Evolutionary conservation across 805 yeast species (phyloP).

Genomic region (Nakazawaea pomicola): DNA sequence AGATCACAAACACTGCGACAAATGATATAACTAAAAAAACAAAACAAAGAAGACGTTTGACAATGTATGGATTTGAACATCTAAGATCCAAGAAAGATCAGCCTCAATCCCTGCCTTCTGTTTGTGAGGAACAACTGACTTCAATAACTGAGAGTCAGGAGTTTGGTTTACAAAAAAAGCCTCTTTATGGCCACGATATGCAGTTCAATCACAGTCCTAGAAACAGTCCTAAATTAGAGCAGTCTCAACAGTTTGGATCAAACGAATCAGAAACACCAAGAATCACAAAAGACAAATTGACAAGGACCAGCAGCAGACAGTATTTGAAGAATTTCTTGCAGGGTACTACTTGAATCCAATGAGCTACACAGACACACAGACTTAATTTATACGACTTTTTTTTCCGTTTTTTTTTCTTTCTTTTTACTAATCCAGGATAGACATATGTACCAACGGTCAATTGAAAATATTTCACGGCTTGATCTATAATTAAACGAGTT

Average conservation of each 20-base stretch:
- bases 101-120: no score
- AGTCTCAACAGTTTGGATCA: neutral
- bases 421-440: no score
- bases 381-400: no score
- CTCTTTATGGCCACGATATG: slow-evolving; percentile 6
- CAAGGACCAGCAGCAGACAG: neutral
- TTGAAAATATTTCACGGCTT: no score
- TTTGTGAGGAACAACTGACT: neutral
- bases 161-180: slow-evolving; percentile 6
- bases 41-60: slow-evolving; percentile 3
- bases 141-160: neutral
- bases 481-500: no score
- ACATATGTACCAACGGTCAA: no score
- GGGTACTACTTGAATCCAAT: neutral
- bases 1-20: neutral
- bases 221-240: slow-evolving; percentile 16
- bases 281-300: neutral
- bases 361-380: no score
- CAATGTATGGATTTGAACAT: slow-evolving; percentile 4
- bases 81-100: neutral
- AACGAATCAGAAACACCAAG: neutral
- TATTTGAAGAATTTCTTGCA: neutral
- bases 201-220: slow-evolving; percentile 17
- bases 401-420: no score
- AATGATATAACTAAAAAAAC: neutral